phyloP scores from a whole-genome alignment of 228 moss, liverwort and hornwort species.

The Sphagnum magellanicum region DNA sequence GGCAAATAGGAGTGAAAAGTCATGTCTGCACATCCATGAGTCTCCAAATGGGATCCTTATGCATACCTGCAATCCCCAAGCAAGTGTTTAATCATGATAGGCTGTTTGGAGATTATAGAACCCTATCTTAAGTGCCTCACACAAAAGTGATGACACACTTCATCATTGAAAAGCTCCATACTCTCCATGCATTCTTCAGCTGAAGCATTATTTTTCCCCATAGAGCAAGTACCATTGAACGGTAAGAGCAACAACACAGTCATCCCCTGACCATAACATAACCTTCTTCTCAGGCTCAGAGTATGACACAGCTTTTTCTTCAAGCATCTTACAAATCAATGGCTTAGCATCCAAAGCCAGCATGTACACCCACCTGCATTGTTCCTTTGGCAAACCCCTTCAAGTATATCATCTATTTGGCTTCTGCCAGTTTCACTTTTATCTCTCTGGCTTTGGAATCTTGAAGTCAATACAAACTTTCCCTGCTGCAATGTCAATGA shows the following conservation, averaged over 20 bases:
- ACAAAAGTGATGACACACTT: slow-evolving; percentile 80
- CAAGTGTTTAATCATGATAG: slow-evolving; percentile 55
- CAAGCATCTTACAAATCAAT: slow-evolving; percentile 62
- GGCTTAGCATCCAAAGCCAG: slow-evolving; percentile 64
- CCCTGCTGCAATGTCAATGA: slow-evolving; percentile 75
- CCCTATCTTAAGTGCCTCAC: slow-evolving; percentile 82
- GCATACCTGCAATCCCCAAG: slow-evolving; percentile 82
- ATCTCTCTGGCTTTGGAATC: slow-evolving; percentile 88
- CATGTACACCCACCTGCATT: slow-evolving; percentile 75
- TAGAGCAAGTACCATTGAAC: slow-evolving; percentile 97
- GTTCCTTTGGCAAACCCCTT: slow-evolving; percentile 84
- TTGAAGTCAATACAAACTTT: slow-evolving; percentile 68
- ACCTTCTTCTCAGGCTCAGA: slow-evolving; percentile 94
- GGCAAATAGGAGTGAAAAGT: slow-evolving; percentile 78
- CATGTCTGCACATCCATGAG: slow-evolving; percentile 82
- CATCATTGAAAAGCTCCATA: slow-evolving; percentile 89
- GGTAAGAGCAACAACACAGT: slow-evolving; percentile 94
- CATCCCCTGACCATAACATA: slow-evolving; percentile 96
- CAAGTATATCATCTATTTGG: slow-evolving; percentile 72
- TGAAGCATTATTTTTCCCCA: slow-evolving; percentile 65
- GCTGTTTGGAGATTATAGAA: slow-evolving; percentile 87
- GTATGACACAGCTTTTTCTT: slow-evolving; percentile 63
- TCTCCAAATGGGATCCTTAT: slow-evolving; percentile 50
- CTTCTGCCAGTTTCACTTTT: slow-evolving; percentile 95
- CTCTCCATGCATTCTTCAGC: slow-evolving; percentile 68